Percentiles rank a stretch among this genome's conserved stretches.
phyloP scores from a whole-genome alignment of 2,329 filamentous ascomycete species.

The Talaromyces amestolkiae region DNA sequence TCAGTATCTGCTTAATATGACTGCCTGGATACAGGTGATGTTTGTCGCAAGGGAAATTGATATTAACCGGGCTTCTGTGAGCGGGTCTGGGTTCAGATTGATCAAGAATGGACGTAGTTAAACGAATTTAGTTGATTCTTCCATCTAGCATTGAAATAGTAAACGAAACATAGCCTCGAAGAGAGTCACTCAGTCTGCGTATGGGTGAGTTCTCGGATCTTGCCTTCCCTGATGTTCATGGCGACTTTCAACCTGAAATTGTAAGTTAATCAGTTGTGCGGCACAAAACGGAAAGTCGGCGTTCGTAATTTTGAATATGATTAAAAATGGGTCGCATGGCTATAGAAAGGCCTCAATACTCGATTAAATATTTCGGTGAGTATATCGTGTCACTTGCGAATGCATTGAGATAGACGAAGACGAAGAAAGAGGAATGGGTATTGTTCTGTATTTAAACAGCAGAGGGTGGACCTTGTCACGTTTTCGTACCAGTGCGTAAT shows the following conservation, averaged over 20 bases:
- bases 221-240: neutral
- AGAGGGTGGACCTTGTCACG: neutral
- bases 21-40: neutral
- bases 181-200: neutral
- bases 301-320: neutral
- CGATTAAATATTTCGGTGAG: neutral
- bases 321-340: neutral
- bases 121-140: neutral
- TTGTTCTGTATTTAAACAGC: neutral
- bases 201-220: neutral
- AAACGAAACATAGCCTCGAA: neutral
- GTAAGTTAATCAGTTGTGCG: neutral
- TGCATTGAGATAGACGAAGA: neutral
- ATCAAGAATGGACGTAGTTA: conserved; percentile 1
- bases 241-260: neutral
- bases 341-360: neutral
- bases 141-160: neutral
- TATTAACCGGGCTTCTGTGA: neutral
- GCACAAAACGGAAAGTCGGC: neutral
- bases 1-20: neutral
- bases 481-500: neutral
- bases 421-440: neutral
- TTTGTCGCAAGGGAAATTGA: conserved; percentile 3
- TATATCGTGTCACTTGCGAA: neutral
- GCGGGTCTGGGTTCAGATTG: neutral